These are phyloP conservation scores for Schoenoplectus tabernaemontani DNA, from an alignment of 202 grass and related monocot species.

Conservation along the genomic window DNA sequence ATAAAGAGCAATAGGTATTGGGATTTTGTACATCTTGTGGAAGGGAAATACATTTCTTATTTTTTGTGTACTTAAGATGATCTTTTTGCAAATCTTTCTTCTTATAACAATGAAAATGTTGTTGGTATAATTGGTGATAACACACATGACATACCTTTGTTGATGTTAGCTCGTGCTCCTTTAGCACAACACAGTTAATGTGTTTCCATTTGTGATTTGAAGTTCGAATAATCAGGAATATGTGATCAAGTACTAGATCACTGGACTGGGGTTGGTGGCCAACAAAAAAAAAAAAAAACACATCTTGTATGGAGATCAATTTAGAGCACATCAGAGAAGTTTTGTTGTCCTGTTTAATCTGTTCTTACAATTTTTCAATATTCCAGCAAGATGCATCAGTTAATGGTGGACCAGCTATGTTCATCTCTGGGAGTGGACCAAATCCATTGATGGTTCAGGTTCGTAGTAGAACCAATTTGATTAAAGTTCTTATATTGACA, in stretches of 20 bases:
- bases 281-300: background rate
- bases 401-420: slow-evolving; percentile 91
- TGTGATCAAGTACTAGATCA: background rate
- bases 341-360: background rate
- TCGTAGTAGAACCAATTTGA: slow-evolving; percentile 16
- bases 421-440: slow-evolving; percentile 83
- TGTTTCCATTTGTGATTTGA: background rate
- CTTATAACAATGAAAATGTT: background rate
- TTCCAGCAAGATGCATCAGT: slow-evolving; percentile 76
- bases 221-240: background rate
- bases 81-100: too few species aligned
- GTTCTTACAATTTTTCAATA: slow-evolving; percentile 12
- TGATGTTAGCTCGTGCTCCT: background rate
- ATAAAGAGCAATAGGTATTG: background rate
- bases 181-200: too few species aligned
- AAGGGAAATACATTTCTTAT: background rate
- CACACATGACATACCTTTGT: background rate
- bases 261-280: background rate
- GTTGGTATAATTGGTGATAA: background rate
- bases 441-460: slow-evolving; percentile 99
- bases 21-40: background rate
- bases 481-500: slow-evolving; percentile 1
- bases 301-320: background rate
- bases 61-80: too few species aligned
- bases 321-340: background rate